Evolutionary conservation across 139 green algal genomes (phyloP).

Genomic region (Volvox africanus): DNA sequence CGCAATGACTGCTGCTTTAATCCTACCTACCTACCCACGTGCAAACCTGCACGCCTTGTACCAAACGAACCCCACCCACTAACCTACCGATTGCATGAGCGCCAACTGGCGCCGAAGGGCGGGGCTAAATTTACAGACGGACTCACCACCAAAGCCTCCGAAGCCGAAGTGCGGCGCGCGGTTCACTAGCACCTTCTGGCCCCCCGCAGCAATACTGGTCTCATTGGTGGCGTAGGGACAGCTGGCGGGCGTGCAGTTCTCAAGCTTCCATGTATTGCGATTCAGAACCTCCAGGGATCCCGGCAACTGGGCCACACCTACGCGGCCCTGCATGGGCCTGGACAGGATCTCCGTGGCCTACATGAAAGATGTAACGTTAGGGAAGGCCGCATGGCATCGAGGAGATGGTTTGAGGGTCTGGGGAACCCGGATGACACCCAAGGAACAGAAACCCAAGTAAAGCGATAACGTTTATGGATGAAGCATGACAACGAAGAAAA

Average conservation of each 20-base stretch:
- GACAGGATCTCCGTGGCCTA: not conserved
- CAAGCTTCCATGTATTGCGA: not conserved
- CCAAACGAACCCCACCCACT: too few species aligned
- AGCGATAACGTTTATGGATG: too few species aligned
- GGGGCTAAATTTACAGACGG: not conserved
- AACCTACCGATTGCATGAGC: not conserved
- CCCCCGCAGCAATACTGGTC: not conserved
- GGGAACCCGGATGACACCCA: too few species aligned
- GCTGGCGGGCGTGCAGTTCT: conserved; percentile 3
- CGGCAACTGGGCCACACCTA: conserved; percentile 27
- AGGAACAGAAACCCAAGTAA: too few species aligned
- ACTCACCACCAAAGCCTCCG: conserved; percentile 24
- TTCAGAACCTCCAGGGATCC: conserved; percentile 19
- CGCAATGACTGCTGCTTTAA: too few species aligned
- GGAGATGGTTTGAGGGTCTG: too few species aligned
- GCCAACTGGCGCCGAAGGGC: not conserved
- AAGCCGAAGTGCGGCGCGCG: conserved; percentile 33
- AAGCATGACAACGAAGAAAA: too few species aligned
- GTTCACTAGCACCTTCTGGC: conserved; percentile 12
- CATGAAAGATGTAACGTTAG: too few species aligned
- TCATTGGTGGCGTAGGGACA: not conserved
- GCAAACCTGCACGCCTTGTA: too few species aligned
- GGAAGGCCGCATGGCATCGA: too few species aligned
- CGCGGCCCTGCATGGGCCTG: not conserved
- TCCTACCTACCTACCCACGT: too few species aligned